These are phyloP conservation scores for Escallonia rubra DNA, from an alignment of 129 eudicot genomes.

Conservation along the genomic window DNA sequence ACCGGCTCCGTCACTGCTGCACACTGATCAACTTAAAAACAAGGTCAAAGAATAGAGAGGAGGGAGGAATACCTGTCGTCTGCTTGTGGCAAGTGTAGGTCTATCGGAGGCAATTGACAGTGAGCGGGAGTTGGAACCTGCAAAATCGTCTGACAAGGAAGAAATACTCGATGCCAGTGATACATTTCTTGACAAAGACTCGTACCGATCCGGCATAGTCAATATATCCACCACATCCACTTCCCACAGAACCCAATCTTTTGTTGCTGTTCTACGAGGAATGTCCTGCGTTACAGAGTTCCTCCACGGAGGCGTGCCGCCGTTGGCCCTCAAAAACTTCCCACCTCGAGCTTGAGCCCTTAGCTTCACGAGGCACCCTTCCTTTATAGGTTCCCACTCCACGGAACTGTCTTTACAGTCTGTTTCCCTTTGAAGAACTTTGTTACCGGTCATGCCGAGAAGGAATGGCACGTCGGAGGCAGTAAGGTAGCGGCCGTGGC, in stretches of 20 bases:
- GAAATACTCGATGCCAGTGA: conserved; percentile 34
- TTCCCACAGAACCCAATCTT: conserved; percentile 79
- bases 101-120: conserved; percentile 8
- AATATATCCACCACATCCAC: conserved; percentile 53
- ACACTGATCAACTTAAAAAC: no score
- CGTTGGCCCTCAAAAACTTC: conserved; percentile 59
- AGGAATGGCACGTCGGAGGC: conserved; percentile 57
- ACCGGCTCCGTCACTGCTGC: no score
- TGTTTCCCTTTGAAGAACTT: conserved; percentile 41
- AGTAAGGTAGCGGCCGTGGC: conserved; percentile 56
- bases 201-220: conserved; percentile 10
- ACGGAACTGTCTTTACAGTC: conserved; percentile 26
- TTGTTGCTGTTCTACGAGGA: conserved; percentile 58
- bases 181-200: conserved; percentile 21
- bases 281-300: conserved; percentile 71
- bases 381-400: conserved; percentile 86
- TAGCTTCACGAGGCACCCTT: conserved; percentile 46
- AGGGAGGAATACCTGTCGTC: no score
- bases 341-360: conserved; percentile 46
- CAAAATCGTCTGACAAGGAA: conserved; percentile 20
- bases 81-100: not conserved
- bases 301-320: conserved; percentile 81
- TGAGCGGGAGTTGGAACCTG: conserved; percentile 6
- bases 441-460: conserved; percentile 76
- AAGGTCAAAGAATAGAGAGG: no score